Evolutionary conservation across 2,329 filamentous ascomycete species (phyloP).

Genomic region (Penicillium polonicum): DNA sequence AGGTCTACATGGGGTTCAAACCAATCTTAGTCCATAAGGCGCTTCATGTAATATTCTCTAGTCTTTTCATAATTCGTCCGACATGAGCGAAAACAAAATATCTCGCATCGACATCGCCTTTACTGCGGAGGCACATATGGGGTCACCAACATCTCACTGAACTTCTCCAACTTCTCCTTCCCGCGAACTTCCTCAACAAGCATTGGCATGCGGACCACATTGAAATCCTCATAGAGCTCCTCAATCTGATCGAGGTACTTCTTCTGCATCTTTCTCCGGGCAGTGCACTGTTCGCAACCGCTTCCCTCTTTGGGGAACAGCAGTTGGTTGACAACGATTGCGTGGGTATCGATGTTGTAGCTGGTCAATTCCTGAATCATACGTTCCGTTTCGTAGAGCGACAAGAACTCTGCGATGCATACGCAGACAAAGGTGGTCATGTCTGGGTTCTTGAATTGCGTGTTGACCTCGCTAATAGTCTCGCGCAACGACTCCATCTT

Average conservation of each 20-base stretch:
- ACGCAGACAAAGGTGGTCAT: constrained; percentile 98
- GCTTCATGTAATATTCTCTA: constrained; percentile 37
- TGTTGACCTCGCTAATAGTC: constrained; percentile 93
- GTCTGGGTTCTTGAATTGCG: constrained; percentile 95
- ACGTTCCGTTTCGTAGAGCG: constrained; percentile 95
- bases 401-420: constrained; percentile 95
- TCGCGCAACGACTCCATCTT: constrained; percentile 92
- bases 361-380: constrained; percentile 98
- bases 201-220: constrained; percentile 97
- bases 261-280: constrained; percentile 95
- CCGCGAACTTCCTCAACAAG: constrained; percentile 93
- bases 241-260: constrained; percentile 99
- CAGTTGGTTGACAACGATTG: constrained; percentile 97
- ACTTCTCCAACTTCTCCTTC: constrained; percentile 89
- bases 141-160: constrained; percentile 24
- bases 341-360: constrained; percentile 94
- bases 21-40: background rate
- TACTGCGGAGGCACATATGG: constrained; percentile 1
- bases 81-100: constrained; percentile 18
- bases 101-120: constrained; percentile 10
- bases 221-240: constrained; percentile 98
- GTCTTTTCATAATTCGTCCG: constrained; percentile 40
- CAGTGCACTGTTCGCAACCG: constrained; percentile 91
- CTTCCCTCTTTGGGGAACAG: constrained; percentile 85
- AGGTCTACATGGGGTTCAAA: background rate